Evolutionary conservation across 371 early-diverging fungal genomes (phyloP).

Genomic region (Phascolomyces articulosus): DNA sequence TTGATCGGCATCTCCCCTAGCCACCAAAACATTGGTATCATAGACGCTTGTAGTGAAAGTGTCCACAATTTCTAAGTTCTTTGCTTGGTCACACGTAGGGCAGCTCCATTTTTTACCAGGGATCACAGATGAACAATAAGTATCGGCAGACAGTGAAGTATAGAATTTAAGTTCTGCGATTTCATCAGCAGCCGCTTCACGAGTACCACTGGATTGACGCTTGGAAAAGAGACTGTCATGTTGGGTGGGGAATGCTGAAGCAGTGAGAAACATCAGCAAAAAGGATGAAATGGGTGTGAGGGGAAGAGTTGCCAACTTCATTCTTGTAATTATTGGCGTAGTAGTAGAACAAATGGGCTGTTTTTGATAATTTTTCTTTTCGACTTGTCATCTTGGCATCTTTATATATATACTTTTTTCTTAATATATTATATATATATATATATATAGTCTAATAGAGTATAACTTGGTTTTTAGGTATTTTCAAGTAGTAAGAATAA

Average conservation of each 20-base stretch:
- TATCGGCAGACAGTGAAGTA: constrained; percentile 14
- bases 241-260: background rate
- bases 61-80: constrained; percentile 10
- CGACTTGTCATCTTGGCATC: too few relatives aligned
- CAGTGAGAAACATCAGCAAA: background rate
- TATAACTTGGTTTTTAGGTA: too few relatives aligned
- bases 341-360: too few relatives aligned
- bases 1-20: constrained; percentile 19
- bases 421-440: too few relatives aligned
- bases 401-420: too few relatives aligned
- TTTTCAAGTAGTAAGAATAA: too few relatives aligned
- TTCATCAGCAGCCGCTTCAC: constrained; percentile 6
- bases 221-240: background rate
- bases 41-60: constrained; percentile 19
- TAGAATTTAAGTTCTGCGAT: constrained; percentile 10
- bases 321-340: too few relatives aligned
- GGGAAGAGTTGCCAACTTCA: too few relatives aligned
- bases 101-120: constrained; percentile 19
- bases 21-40: constrained; percentile 20
- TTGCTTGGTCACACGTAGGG: constrained; percentile 9
- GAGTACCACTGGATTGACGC: background rate
- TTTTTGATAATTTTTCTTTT: too few relatives aligned
- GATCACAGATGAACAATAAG: constrained; percentile 19
- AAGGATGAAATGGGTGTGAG: too few relatives aligned
- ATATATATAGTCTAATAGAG: too few relatives aligned